Conservation (phyloP, 2,329 filamentous ascomycete genomes). For the Emergomyces africanus region DNA sequence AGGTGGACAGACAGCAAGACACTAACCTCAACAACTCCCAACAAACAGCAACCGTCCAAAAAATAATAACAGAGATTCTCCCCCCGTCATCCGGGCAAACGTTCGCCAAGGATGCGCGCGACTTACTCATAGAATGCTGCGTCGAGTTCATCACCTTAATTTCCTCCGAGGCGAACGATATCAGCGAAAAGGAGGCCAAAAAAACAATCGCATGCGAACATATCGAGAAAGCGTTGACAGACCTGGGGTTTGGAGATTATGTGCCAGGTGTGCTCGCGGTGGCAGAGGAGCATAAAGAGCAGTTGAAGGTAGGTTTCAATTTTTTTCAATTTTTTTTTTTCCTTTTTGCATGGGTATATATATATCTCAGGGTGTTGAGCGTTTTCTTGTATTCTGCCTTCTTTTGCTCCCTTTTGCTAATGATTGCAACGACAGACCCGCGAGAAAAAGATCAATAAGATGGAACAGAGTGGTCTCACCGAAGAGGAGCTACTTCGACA, state of each 20-base stretch:
- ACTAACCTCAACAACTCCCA: not conserved
- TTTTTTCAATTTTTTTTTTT: no score
- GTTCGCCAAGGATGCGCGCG: conserved; percentile 90
- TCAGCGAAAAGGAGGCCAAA: conserved; percentile 96
- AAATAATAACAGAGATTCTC: conserved; percentile 90
- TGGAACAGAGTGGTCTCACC: conserved; percentile 84
- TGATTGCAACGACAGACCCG: conserved; percentile 49
- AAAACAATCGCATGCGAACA: conserved; percentile 99
- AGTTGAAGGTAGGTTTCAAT: conserved; percentile 59
- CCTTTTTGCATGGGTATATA: conserved; percentile 4
- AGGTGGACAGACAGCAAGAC: not conserved
- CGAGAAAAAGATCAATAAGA: conserved; percentile 95
- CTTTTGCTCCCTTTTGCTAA: conserved; percentile 5
- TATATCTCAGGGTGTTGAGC: not conserved
- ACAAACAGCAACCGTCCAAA: conserved; percentile 50
- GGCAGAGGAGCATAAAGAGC: conserved; percentile 82
- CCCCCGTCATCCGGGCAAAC: conserved; percentile 62
- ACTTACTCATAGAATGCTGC: conserved; percentile 94
- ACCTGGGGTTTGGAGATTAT: conserved; percentile 87
- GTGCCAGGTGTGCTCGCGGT: conserved; percentile 77
- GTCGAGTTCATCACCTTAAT: conserved; percentile 98
- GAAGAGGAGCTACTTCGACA: conserved; percentile 80
- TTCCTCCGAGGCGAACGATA: conserved; percentile 97
- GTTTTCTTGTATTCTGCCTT: no score
- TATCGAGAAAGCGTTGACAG: conserved; percentile 85